Evolutionary conservation across 2,329 filamentous ascomycete species (phyloP), one percentile per base, ranked within the genome.

Genomic region (Cadophora sp.): DNA sequence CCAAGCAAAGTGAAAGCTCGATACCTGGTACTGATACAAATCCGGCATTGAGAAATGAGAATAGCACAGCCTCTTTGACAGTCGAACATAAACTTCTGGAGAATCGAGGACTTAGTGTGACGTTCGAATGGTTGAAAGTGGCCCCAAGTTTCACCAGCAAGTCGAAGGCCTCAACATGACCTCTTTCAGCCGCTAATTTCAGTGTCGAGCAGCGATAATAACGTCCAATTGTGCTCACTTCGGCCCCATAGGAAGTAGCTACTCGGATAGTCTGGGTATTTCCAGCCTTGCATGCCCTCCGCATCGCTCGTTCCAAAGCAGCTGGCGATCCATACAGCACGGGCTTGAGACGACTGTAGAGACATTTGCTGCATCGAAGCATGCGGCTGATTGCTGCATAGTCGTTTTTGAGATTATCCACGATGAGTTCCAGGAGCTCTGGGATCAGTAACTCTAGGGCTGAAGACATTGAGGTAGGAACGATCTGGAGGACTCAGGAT

Each of bases 231-330:
- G 33, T 22, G 36, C 36, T 27, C 36, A 41, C 36, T 5, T 58
- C 20, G n/a, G 55, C 55, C 13, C 55, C 55, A 43, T 58, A 58
- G n/a, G 55, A 58, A 41, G n/a, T 43, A 16, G 55, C 55, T 24
- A 58, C 39, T 27, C 4, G 33, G 20, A 58, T 43, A 1, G 55
- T 58, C 9, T 58, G 13, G 3, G 20, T n/a, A 39, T 58, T 58
- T 16, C 55, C 55, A 27, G 36, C 24, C 20, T 43, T 41, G 55
- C n/a, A 58, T 24, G 33, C 55, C 20, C 55, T 20, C 20, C 33
- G 13, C 55, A 58, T 58, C 11, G 55, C 55, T 22, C 36, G 33
- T 11, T 27, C 55, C 3, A 58, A 22, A 20, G 20, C 13, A 16
- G 39, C 20, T 24, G n/a, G 33, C 14, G 55, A 43, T 13, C 33